Conservation (phyloP, 768 basidiomycete genomes). For the Russula sp. region DNA sequence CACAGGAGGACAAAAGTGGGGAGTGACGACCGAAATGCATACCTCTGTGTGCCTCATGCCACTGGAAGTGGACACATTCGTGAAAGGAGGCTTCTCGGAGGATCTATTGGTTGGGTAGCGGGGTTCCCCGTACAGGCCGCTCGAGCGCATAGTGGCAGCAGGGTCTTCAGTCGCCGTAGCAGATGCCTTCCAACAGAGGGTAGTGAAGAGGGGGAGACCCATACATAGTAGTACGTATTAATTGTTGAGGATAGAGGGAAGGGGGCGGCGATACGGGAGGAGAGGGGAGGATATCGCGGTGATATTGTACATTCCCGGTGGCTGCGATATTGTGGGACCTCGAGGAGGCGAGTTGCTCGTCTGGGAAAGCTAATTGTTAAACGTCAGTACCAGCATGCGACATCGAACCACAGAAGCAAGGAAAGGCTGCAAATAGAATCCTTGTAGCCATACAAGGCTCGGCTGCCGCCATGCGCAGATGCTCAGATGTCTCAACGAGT, state of each 20-base stretch:
- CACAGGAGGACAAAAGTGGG: neutral
- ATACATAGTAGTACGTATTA: slow-evolving; percentile 3
- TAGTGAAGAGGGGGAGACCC: neutral
- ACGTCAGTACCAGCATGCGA: slow-evolving; percentile 1
- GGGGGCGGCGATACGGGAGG: slow-evolving; percentile 16
- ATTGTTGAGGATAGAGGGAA: slow-evolving; percentile 3
- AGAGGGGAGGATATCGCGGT: slow-evolving; percentile 21
- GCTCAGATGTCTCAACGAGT: neutral
- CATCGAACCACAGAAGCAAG: neutral
- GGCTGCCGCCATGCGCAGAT: neutral
- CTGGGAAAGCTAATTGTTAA: slow-evolving; percentile 13
- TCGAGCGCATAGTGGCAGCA: neutral
- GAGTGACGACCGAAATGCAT: slow-evolving; percentile 6
- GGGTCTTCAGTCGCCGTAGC: neutral
- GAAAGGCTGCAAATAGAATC: neutral
- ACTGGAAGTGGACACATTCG: neutral
- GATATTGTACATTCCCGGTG: neutral
- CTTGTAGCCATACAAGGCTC: neutral
- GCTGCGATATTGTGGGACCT: neutral
- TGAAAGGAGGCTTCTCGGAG: neutral
- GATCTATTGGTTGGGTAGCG: slow-evolving; percentile 8
- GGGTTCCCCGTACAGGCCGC: slow-evolving; percentile 5
- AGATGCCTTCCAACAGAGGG: slow-evolving; percentile 10
- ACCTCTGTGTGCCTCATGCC: slow-evolving; percentile 7
- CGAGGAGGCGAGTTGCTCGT: neutral